Base-by-base conservation (phyloP, 768 basidiomycete species). In the Tylopilus plumbeoviolaceoides region DNA sequence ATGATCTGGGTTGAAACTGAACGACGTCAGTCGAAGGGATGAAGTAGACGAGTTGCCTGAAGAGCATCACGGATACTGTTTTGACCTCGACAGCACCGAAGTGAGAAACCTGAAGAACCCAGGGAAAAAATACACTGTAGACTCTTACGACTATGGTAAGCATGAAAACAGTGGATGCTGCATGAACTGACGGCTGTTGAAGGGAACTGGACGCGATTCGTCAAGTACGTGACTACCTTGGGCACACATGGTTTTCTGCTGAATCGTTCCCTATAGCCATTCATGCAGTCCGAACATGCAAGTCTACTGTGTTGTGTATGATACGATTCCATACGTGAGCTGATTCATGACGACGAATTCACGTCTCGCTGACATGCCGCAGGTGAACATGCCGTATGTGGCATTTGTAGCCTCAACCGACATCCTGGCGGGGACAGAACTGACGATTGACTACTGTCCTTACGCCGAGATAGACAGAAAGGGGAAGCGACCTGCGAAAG, bases 151-250 rank as follows among this genome's bases (percentile, higher is more conserved):
- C 1, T 72, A 65, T 56, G 86, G 86, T 83, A 48, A 41, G 80
- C 53, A 23, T 44, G 15, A 33, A 23, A 35, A 45, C 27, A 41
- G 33, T 45, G 44, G 31, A 47, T 46, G 2, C 7, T 3, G 36
- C 45, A 28, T 42, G 39, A 33, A 50, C 41, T 62, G 49, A 58
- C 41, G 21, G 5, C 35, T 35, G 42, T 46, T 45, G 23, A 55
- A 87, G 86, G 87, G 7, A 89, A 88, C 58, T 89, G 87, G 87
- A 84, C 85, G 8, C 77, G 85, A 5, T 89, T 88, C 55, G 72
- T 88, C 30, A 89, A 88, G 86, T 85, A 57, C 53, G 82, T 36
- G 14, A 31, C 38, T 25, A 15, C n/a, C 20, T 27, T 30, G 28
- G 14, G 5, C 11, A 31, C 3, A n/a, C 9, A 21, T 6, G 50